A percentile compares a stretch with the other conserved stretches of the same genome.
These are phyloP conservation scores for Trypanosoma vivax DNA, from an alignment of 208 protist genomes.

Conservation along the genomic window DNA sequence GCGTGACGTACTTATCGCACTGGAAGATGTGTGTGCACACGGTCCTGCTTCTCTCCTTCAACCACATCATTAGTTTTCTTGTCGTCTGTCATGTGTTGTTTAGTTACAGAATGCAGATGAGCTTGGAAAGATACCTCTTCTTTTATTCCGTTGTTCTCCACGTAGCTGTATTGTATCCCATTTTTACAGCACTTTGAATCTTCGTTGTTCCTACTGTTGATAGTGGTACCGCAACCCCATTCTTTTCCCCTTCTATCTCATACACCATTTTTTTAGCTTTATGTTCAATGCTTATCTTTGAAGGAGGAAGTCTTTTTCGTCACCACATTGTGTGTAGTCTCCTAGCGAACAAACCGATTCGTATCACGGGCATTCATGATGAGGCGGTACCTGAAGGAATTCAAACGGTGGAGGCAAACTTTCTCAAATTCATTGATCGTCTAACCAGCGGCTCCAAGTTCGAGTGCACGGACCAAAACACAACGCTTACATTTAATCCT, in stretches of 20 bases:
- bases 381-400: constrained; percentile 74
- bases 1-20: no score
- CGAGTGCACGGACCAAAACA: constrained; percentile 71
- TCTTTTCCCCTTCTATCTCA: background rate
- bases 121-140: no score
- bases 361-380: constrained; percentile 60
- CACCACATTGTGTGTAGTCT: constrained; percentile 86
- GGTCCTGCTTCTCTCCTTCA: background rate
- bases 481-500: constrained; percentile 70
- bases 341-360: constrained; percentile 64
- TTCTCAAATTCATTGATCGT: constrained; percentile 89
- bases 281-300: constrained; percentile 24
- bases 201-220: no score
- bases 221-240: background rate
- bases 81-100: no score
- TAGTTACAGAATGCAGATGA: no score
- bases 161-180: no score
- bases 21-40: no score
- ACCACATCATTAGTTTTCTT: background rate
- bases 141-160: no score
- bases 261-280: constrained; percentile 1
- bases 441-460: constrained; percentile 83
- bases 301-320: constrained; percentile 80
- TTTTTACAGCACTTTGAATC: no score
- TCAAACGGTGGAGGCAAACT: constrained; percentile 79